Conservation (phyloP, 2,329 filamentous ascomycete genomes). For the Microcyclospora tardicrescens region DNA sequence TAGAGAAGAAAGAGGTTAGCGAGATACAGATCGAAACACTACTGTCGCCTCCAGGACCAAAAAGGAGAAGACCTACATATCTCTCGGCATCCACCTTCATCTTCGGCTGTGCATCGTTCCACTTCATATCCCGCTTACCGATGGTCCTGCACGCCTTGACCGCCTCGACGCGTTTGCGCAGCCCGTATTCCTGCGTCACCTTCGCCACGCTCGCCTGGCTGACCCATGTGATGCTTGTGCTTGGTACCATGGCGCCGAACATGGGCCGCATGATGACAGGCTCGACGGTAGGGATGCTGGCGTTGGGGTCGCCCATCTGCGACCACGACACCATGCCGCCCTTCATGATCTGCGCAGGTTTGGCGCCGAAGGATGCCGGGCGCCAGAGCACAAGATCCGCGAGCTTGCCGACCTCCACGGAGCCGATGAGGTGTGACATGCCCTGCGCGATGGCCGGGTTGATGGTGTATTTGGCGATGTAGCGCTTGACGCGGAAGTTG, state of each 20-base stretch:
- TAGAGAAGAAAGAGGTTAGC: slow-evolving; percentile 7
- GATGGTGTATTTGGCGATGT: slow-evolving; percentile 91
- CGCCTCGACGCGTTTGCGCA: slow-evolving; percentile 68
- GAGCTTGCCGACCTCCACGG: slow-evolving; percentile 75
- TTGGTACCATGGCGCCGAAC: slow-evolving; percentile 57
- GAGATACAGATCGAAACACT: slow-evolving; percentile 2
- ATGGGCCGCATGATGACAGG: slow-evolving; percentile 74
- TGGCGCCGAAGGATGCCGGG: slow-evolving; percentile 72
- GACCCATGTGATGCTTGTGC: slow-evolving; percentile 66
- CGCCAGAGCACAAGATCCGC: slow-evolving; percentile 85
- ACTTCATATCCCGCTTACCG: slow-evolving; percentile 16
- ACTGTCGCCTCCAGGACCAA: neutral
- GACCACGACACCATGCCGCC: slow-evolving; percentile 72
- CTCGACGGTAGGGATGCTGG: slow-evolving; percentile 70
- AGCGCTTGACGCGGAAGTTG: slow-evolving; percentile 84
- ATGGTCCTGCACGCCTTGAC: slow-evolving; percentile 42
- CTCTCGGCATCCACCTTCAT: slow-evolving; percentile 89
- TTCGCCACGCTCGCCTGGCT: slow-evolving; percentile 55
- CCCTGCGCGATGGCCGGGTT: slow-evolving; percentile 88
- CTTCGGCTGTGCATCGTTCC: slow-evolving; percentile 48
- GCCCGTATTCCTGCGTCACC: slow-evolving; percentile 52
- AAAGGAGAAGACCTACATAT: slow-evolving; percentile 45
- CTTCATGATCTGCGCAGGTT: slow-evolving; percentile 72
- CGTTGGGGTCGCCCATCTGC: slow-evolving; percentile 55
- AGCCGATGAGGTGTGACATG: slow-evolving; percentile 76